These are phyloP conservation scores for Yamadazyma kitorensis DNA, from an alignment of 805 yeast species.

Conservation along the genomic window DNA sequence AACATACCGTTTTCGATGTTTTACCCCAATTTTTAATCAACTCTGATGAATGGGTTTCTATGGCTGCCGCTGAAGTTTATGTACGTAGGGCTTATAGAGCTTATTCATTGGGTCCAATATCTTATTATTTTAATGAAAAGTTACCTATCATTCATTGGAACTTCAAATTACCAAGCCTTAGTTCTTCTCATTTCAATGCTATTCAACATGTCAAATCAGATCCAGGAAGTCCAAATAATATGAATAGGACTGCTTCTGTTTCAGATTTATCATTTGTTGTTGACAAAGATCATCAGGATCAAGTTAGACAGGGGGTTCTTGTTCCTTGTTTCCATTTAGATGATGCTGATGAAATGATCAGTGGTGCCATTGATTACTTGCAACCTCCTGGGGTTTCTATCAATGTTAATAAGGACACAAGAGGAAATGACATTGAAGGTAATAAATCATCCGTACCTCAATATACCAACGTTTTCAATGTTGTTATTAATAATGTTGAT, in stretches of 20 bases:
- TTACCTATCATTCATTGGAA: constrained; percentile 82
- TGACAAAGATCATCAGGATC: constrained; percentile 61
- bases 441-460: no score
- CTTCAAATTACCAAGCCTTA: constrained; percentile 76
- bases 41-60: constrained; percentile 80
- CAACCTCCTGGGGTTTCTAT: constrained; percentile 38
- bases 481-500: constrained; percentile 70
- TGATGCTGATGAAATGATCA: constrained; percentile 80
- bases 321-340: constrained; percentile 81
- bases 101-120: constrained; percentile 77
- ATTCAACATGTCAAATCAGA: constrained; percentile 45
- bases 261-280: constrained; percentile 88
- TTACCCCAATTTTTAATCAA: constrained; percentile 86
- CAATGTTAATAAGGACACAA: constrained; percentile 16
- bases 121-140: constrained; percentile 52
- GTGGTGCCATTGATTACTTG: constrained; percentile 70
- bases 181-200: constrained; percentile 72
- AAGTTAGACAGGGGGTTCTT: constrained; percentile 80
- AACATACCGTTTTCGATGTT: constrained; percentile 94
- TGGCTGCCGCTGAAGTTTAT: constrained; percentile 97
- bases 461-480: constrained; percentile 80
- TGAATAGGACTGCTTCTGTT: constrained; percentile 88
- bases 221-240: constrained; percentile 35
- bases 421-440: no score
- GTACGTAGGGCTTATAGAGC: constrained; percentile 97